These are phyloP conservation scores for Zasmidium cellare DNA, from an alignment of 2,329 filamentous ascomycete genomes.

Conservation along the genomic window DNA sequence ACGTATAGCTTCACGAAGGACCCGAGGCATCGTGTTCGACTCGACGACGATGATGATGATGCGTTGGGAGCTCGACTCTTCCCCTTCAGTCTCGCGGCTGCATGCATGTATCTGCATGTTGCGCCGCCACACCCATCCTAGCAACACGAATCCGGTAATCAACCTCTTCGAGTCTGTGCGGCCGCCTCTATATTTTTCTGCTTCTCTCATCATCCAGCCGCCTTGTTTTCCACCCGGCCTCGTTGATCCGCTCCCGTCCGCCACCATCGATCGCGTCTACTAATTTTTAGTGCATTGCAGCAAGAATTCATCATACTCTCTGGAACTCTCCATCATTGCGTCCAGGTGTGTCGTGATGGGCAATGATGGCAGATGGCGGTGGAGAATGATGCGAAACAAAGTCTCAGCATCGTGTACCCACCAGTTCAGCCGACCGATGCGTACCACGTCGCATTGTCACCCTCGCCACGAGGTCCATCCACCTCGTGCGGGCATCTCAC, in stretches of 20 bases:
- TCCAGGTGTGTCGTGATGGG: too few species aligned
- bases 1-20: neutral
- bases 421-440: neutral
- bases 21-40: neutral
- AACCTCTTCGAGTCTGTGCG: neutral
- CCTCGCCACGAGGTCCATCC: neutral
- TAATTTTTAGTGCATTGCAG: neutral
- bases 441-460: neutral
- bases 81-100: neutral
- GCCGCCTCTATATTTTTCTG: slow-evolving; percentile 1
- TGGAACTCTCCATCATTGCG: too few species aligned
- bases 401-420: neutral
- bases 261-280: neutral
- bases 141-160: slow-evolving; percentile 3
- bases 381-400: neutral
- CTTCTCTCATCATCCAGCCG: slow-evolving; percentile 3
- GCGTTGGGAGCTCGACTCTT: neutral
- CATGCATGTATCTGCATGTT: neutral
- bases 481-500: neutral
- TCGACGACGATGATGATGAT: neutral
- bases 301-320: too few species aligned
- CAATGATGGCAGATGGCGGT: neutral
- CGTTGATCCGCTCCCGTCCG: neutral
- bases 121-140: neutral
- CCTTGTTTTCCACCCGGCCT: neutral